Evolutionary conservation across 768 basidiomycete species (phyloP), one percentile per base, ranked within the genome.

Genomic region (Mycena capillaripes): DNA sequence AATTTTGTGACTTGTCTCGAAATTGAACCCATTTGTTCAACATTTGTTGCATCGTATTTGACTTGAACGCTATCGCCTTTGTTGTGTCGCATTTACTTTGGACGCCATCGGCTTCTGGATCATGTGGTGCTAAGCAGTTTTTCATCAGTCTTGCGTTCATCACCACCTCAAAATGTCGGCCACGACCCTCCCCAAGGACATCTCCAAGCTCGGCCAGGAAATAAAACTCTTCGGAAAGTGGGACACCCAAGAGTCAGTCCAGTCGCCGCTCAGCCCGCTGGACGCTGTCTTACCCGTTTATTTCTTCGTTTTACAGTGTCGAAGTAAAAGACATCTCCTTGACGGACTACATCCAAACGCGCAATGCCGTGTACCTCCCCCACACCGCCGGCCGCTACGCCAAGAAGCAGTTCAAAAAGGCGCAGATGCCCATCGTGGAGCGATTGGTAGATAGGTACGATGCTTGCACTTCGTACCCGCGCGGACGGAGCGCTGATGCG

Each of bases 341-440:
- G 79, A 95, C 95, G 69, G 98, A 99, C 86, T 99, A 99, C 92
- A 98, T 99, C 85, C 97, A 99, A 89, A 93, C 97, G 85, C 95
- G 95, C 82, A 95, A 98, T 83, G 93, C 97, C 61, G 97, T 98
- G 82, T 99, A 96, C 87, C 86, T 98, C 69, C 97, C 97, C 71
- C 97, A 99, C 90, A 99, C 98, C 72, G 97, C 97, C 75, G 98
- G 98, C 76, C 96, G 98, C 85, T 99, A 98, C 84, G 96, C 97
- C 81, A 97, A 97, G 90, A 98, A 98, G 89, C 97, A 98, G 86
- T 99, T 99, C 93, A 98, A 97, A 90, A 99, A 99, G 92, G 97
- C 96, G 7, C 96, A 98, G 84, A 99, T 99, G 98, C 98, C 98
- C 81, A 97, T 99, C 82, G 98, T 99, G 79, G 98, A 99, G 87